A percentile compares a stretch with the other conserved stretches of the same genome.
These are phyloP conservation scores for Amanita pallidorosea DNA, from an alignment of 768 basidiomycete genomes.

Conservation along the genomic window DNA sequence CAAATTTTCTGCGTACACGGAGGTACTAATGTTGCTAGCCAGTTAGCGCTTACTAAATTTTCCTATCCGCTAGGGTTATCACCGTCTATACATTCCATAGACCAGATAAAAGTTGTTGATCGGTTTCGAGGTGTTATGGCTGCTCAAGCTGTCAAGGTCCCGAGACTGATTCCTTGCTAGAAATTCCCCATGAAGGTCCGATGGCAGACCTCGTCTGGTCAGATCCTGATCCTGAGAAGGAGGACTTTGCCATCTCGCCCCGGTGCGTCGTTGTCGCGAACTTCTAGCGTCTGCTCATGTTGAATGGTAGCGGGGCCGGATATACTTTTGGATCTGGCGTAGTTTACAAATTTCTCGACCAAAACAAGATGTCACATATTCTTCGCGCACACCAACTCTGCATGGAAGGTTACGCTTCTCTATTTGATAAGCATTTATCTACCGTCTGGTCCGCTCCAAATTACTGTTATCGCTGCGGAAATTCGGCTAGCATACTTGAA, in stretches of 20 bases:
- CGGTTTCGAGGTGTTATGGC: constrained; percentile 75
- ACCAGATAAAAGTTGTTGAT: constrained; percentile 99
- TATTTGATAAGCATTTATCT: constrained; percentile 90
- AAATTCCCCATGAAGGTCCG: constrained; percentile 98
- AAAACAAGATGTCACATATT: constrained; percentile 95
- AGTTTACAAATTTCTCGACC: constrained; percentile 93
- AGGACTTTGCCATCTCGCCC: constrained; percentile 98
- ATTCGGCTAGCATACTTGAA: constrained; percentile 92
- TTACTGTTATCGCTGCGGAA: constrained; percentile 97
- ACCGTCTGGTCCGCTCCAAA: constrained; percentile 99
- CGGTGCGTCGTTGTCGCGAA: constrained; percentile 41
- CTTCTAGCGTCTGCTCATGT: constrained; percentile 11
- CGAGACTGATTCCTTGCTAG: constrained; percentile 28
- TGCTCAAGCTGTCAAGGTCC: constrained; percentile 10
- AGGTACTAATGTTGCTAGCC: constrained; percentile 36
- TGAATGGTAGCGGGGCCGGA: constrained; percentile 72
- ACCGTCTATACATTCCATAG: constrained; percentile 97
- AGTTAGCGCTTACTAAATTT: constrained; percentile 5
- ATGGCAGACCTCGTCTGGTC: constrained; percentile 99
- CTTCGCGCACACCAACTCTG: constrained; percentile 97
- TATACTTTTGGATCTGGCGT: constrained; percentile 99
- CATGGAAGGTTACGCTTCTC: constrained; percentile 98
- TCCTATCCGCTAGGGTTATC: constrained; percentile 58
- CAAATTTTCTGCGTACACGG: constrained; percentile 99
- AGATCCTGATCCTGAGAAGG: constrained; percentile 98